These are phyloP conservation scores for Talaromyces albobiverticillius DNA, from an alignment of 2,329 filamentous ascomycete species.

Conservation along the genomic window DNA sequence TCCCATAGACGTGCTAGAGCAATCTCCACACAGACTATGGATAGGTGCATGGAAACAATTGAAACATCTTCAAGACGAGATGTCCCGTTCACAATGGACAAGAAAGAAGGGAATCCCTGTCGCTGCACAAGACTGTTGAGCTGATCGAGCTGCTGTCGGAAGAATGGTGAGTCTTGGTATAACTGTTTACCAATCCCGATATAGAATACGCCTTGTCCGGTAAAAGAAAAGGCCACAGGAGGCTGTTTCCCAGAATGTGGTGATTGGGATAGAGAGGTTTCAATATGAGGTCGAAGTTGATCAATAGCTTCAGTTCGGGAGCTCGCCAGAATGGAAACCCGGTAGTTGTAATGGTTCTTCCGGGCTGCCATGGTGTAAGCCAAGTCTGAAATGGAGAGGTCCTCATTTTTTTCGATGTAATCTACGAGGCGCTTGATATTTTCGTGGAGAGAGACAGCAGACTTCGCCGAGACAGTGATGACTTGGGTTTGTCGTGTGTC, in stretches of 20 bases:
- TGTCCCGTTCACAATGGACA: conserved; percentile 20
- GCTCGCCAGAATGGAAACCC: not conserved
- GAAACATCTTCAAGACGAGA: conserved; percentile 6
- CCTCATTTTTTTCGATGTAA: not conserved
- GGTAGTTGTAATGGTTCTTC: conserved; percentile 50
- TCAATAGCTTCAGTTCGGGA: not conserved
- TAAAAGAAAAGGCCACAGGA: conserved; percentile 19
- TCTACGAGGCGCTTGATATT: conserved; percentile 42
- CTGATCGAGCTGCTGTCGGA: conserved; percentile 27
- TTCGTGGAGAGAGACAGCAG: conserved; percentile 36
- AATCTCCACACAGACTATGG: conserved; percentile 29
- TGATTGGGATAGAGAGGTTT: not conserved
- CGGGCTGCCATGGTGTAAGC: conserved; percentile 67
- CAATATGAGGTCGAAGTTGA: not conserved
- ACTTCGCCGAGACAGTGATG: conserved; percentile 56
- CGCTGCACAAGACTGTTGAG: conserved; percentile 26
- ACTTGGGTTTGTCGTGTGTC: conserved; percentile 56
- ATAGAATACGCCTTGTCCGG: conserved; percentile 29
- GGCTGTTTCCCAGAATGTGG: not conserved
- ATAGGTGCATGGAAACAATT: conserved; percentile 28
- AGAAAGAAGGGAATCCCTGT: conserved; percentile 31
- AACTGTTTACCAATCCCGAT: conserved; percentile 25
- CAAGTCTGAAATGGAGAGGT: conserved; percentile 30
- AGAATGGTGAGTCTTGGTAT: conserved; percentile 22
- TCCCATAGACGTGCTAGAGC: conserved; percentile 29